Base-by-base conservation (phyloP, 306 rosid genomes). In the Quercus agrifolia region DNA sequence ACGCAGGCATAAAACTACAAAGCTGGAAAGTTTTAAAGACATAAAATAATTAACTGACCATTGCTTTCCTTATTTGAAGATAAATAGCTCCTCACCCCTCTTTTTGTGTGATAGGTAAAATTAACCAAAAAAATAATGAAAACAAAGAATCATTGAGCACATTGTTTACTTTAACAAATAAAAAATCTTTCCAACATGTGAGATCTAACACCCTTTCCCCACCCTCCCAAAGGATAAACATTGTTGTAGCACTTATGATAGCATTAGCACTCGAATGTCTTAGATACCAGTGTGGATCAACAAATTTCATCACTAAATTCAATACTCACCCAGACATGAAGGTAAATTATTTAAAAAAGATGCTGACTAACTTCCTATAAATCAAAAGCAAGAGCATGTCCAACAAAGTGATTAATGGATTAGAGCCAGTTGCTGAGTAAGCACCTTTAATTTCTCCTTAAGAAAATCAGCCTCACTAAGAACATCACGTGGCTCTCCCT, bases 381-480 rank as follows among this genome's bases (percentile, higher is more conserved):
- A 18, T 77, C 6, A 69, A 61, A 64, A 52, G 15, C 10, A 62
- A 46, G 13, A 59, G 35, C 35, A 30, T 59, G 27, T 46, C 35
- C 44, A 28, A 56, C 20, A 79, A 31, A 59, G 70, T 62, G 46
- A 81, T 76, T 75, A 25, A 66, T 77, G 77, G 54, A 76, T 52
- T 63, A 62, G 74, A 35, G 18, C 69, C 77, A 74, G 70, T 20
- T 76, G 77, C 68, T 72, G 27, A 73, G 54, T 56, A 79, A 79
- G 82, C 77, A 95, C 99, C 99, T 93, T 89, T 75, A 89, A 57
- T 83, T 93, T 95, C 89, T 93, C 99, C 87, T 87, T 95, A 21
- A 95, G 92, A 88, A 95, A 91, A 78, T 93, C 98, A 62, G 98
- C 91, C 87, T 95, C 98, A 56, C 93, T 90, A 73, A 95, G 92